These are phyloP conservation scores for Xanthoconium stramineum DNA, from an alignment of 768 basidiomycete genomes.

Conservation along the genomic window DNA sequence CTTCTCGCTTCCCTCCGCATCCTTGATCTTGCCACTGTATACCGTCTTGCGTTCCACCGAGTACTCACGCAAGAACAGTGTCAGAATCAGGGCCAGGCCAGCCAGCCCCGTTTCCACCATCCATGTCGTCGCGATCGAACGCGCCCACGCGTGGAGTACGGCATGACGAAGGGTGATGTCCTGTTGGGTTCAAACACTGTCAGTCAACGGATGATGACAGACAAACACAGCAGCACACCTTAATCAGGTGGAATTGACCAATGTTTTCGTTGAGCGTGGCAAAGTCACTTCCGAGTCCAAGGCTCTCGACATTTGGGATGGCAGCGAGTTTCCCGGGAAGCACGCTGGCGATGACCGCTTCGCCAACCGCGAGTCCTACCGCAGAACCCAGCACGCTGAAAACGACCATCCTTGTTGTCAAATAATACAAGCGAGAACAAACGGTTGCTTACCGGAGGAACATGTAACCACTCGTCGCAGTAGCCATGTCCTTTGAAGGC, in stretches of 20 bases:
- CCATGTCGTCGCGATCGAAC: constrained; percentile 64
- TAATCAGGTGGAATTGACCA: constrained; percentile 34
- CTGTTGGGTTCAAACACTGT: constrained; percentile 25
- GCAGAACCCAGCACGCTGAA: constrained; percentile 66
- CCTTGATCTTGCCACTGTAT: constrained; percentile 26
- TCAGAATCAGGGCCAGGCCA: constrained; percentile 48
- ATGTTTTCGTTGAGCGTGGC: constrained; percentile 46
- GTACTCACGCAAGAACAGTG: constrained; percentile 57
- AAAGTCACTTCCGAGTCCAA: constrained; percentile 35
- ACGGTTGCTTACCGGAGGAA: constrained; percentile 52
- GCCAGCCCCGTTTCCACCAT: constrained; percentile 57
- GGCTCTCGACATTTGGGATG: constrained; percentile 30
- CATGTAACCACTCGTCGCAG: constrained; percentile 67
- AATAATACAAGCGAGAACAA: background rate
- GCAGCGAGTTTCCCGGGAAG: constrained; percentile 32
- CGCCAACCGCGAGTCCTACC: constrained; percentile 68
- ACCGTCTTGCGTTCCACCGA: constrained; percentile 52
- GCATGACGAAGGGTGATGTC: constrained; percentile 46
- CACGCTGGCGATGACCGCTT: constrained; percentile 64
- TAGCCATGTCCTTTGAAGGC: constrained; percentile 84
- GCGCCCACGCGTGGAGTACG: constrained; percentile 63
- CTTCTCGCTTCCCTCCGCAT: constrained; percentile 17
- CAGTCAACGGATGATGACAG: background rate
- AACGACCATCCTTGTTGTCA: background rate
- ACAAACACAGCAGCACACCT: background rate